Evolutionary conservation across 306 rosid species (phyloP).

Genomic region (Castanea mollissima): DNA sequence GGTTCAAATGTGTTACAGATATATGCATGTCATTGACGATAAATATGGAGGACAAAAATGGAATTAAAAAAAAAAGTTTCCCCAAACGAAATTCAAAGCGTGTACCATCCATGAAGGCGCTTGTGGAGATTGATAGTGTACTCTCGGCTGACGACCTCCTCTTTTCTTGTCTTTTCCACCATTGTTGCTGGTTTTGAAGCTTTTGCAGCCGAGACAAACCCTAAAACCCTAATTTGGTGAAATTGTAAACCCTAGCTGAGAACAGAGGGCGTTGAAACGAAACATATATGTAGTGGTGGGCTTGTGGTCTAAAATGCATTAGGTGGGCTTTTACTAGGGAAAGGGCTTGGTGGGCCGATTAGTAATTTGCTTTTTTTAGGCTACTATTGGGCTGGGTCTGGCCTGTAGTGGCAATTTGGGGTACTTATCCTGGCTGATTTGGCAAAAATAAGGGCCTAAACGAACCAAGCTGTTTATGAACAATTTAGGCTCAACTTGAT

Average conservation of each 20-base stretch:
- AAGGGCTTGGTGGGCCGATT: too few relatives aligned
- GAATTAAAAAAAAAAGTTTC: not conserved
- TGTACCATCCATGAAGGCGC: slow-evolving; percentile 48
- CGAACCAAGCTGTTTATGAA: too few relatives aligned
- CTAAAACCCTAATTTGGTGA: slow-evolving; percentile 10
- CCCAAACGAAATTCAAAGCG: not conserved
- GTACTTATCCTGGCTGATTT: accelerated
- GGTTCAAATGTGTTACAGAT: not conserved
- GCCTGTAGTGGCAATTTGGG: not conserved
- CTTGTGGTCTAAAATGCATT: not conserved
- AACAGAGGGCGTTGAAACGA: not conserved
- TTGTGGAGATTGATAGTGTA: slow-evolving; percentile 51
- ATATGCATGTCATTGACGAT: not conserved
- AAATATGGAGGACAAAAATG: not conserved
- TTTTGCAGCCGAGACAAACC: not conserved
- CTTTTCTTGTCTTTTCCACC: slow-evolving; percentile 49
- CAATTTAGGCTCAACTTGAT: too few relatives aligned
- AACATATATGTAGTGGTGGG: not conserved
- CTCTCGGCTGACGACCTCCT: slow-evolving; percentile 44
- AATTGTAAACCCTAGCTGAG: not conserved
- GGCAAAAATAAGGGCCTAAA: too few relatives aligned
- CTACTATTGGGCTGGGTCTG: not conserved
- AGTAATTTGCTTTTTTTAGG: not conserved
- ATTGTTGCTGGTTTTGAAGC: slow-evolving; percentile 16
- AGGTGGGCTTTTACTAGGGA: too few relatives aligned